Conservation (phyloP, 805 yeast genomes). For the Kluyveromyces aestuarii region DNA sequence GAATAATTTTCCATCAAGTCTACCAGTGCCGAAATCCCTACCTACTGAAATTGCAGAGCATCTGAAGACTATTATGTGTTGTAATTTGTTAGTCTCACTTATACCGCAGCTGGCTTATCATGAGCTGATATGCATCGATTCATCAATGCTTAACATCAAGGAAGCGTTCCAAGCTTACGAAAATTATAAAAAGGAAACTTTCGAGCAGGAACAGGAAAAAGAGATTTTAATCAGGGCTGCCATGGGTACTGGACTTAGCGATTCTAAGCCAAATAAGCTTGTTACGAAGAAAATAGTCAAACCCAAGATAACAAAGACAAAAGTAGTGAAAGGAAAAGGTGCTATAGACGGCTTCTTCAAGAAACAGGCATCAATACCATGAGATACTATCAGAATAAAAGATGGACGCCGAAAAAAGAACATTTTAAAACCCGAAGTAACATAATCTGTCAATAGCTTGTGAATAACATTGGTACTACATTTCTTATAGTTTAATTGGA, state of each 20-base stretch:
- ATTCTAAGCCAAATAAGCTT: slow-evolving; percentile 17
- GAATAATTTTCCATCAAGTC: slow-evolving; percentile 31
- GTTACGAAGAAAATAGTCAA: slow-evolving; percentile 18
- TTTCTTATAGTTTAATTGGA: too few species aligned
- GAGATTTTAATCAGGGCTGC: slow-evolving; percentile 26
- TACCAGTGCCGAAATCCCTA: slow-evolving; percentile 24
- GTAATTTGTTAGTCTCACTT: slow-evolving; percentile 37
- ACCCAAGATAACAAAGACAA: slow-evolving; percentile 25
- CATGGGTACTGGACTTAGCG: slow-evolving; percentile 21
- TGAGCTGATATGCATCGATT: slow-evolving; percentile 9
- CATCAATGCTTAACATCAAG: slow-evolving; percentile 12
- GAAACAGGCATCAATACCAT: slow-evolving; percentile 21
- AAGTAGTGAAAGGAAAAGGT: slow-evolving; percentile 51
- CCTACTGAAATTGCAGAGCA: slow-evolving; percentile 28
- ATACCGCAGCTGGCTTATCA: slow-evolving; percentile 36
- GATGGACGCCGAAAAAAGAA: not conserved
- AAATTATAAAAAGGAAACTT: slow-evolving; percentile 14
- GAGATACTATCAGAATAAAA: not conserved
- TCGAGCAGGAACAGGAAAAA: slow-evolving; percentile 16
- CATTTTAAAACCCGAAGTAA: not conserved
- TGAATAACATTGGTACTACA: too few species aligned
- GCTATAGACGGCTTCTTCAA: slow-evolving; percentile 64
- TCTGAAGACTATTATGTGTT: slow-evolving; percentile 30
- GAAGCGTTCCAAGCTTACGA: slow-evolving; percentile 28
- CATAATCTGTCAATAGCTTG: too few species aligned